These are phyloP conservation scores for Claviceps purpurea DNA, from an alignment of 2,329 filamentous ascomycete genomes.

Conservation along the genomic window DNA sequence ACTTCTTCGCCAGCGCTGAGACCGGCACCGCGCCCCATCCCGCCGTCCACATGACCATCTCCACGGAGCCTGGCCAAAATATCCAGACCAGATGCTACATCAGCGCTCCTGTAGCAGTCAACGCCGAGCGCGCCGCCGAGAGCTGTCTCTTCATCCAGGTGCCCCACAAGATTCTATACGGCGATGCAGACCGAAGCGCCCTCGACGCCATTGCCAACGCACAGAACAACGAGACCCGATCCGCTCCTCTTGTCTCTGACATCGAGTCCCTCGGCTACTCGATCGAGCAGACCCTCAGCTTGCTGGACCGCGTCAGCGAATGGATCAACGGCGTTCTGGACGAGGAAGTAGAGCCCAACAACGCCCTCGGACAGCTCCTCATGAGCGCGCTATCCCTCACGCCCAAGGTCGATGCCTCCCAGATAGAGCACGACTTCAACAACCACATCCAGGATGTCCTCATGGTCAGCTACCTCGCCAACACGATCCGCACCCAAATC, in stretches of 20 bases:
- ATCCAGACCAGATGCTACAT: conserved; percentile 92
- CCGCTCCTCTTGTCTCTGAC: conserved; percentile 65
- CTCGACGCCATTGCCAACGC: conserved; percentile 76
- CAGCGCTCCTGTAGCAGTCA: conserved; percentile 86
- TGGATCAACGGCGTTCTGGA: conserved; percentile 92
- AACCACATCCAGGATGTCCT: conserved; percentile 99
- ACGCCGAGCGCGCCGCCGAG: conserved; percentile 85
- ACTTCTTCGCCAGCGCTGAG: conserved; percentile 95
- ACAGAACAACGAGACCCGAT: conserved; percentile 63
- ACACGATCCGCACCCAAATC: conserved; percentile 98
- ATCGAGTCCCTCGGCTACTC: conserved; percentile 80
- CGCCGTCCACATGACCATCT: conserved; percentile 93
- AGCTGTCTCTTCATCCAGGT: conserved; percentile 97
- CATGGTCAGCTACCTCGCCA: conserved; percentile 94
- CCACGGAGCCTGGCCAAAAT: conserved; percentile 74
- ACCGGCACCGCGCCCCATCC: conserved; percentile 95
- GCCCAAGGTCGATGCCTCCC: conserved; percentile 80
- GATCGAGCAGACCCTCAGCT: conserved; percentile 73
- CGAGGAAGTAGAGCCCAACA: conserved; percentile 81
- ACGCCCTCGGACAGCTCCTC: conserved; percentile 84
- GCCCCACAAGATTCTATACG: conserved; percentile 85
- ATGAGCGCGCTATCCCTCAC: conserved; percentile 87
- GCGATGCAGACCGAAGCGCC: conserved; percentile 51
- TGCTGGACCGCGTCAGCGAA: conserved; percentile 81
- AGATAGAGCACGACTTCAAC: conserved; percentile 98